Percentiles rank a stretch among this genome's conserved stretches.
phyloP scores from a whole-genome alignment of 2,329 filamentous ascomycete genomes.

The Exophiala calicioides region DNA sequence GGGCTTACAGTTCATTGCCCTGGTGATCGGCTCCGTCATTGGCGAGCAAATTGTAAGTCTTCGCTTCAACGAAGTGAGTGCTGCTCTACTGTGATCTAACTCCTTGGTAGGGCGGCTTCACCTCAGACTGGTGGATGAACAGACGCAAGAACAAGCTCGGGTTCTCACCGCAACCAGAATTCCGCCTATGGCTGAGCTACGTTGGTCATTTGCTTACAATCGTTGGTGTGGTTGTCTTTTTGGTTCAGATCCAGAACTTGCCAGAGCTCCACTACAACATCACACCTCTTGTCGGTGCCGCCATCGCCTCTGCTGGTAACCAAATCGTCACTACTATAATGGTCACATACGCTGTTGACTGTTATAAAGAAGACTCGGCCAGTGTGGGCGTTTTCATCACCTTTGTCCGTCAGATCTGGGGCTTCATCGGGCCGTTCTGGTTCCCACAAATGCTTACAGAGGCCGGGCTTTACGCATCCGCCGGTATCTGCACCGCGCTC shows the following conservation, averaged over 20 bases:
- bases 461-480: conserved; percentile 1
- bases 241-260: conserved; percentile 52
- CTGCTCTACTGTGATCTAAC: conserved; percentile 45
- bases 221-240: conserved; percentile 57
- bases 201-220: conserved; percentile 54
- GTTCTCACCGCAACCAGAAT: conserved; percentile 48
- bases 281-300: conserved; percentile 57
- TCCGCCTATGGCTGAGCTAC: conserved; percentile 62
- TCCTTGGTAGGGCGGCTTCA: neutral
- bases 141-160: conserved; percentile 39
- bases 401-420: conserved; percentile 50
- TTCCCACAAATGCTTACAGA: conserved; percentile 6
- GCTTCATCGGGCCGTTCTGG: conserved; percentile 10
- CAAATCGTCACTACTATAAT: conserved; percentile 63
- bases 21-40: conserved; percentile 59
- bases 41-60: conserved; percentile 61
- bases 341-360: conserved; percentile 62
- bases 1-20: conserved; percentile 59
- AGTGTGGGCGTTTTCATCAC: conserved; percentile 62
- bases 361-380: conserved; percentile 54
- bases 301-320: conserved; percentile 56
- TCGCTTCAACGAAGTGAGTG: no score
- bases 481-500: no score
- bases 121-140: conserved; percentile 41
- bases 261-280: conserved; percentile 53